Evolutionary conservation across 768 basidiomycete genomes (phyloP).

Genomic region (Sarcodon sp.): DNA sequence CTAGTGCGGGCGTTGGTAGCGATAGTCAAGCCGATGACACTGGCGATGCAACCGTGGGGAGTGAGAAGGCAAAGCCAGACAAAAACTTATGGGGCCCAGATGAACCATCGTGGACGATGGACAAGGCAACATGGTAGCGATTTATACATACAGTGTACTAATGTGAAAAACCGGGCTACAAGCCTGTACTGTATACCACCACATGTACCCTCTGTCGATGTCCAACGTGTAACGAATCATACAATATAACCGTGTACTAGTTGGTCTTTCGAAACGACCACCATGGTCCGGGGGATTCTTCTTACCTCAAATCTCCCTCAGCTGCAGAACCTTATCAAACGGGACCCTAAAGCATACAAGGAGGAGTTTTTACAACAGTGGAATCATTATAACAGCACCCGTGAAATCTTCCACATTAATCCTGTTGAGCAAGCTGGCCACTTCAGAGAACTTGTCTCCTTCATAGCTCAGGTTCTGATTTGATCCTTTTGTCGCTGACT

Average conservation of each 20-base stretch:
- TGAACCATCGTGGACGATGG: neutral
- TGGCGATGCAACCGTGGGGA: neutral
- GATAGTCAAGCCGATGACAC: slow-evolving; percentile 3
- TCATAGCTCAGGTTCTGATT: slow-evolving; percentile 66
- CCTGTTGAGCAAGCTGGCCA: slow-evolving; percentile 79
- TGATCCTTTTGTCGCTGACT: neutral
- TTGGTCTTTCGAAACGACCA: neutral
- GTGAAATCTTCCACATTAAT: slow-evolving; percentile 72
- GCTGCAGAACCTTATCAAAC: slow-evolving; percentile 93
- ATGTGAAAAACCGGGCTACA: no score
- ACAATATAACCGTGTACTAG: neutral
- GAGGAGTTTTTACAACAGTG: slow-evolving; percentile 97
- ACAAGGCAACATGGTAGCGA: neutral
- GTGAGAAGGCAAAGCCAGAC: no score
- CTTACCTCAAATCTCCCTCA: slow-evolving; percentile 88
- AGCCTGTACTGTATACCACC: no score
- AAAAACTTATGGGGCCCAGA: no score
- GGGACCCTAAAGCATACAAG: slow-evolving; percentile 79
- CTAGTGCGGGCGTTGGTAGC: slow-evolving; percentile 9
- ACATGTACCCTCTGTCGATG: neutral
- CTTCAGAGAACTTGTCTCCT: slow-evolving; percentile 80
- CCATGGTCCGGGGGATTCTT: slow-evolving; percentile 56
- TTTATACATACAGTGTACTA: neutral
- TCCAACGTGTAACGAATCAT: neutral
- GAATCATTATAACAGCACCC: slow-evolving; percentile 84